A percentile compares a stretch with the other conserved stretches of the same genome.
Conservation (phyloP, 2,329 filamentous ascomycete genomes). For the Alternaria sp. region DNA sequence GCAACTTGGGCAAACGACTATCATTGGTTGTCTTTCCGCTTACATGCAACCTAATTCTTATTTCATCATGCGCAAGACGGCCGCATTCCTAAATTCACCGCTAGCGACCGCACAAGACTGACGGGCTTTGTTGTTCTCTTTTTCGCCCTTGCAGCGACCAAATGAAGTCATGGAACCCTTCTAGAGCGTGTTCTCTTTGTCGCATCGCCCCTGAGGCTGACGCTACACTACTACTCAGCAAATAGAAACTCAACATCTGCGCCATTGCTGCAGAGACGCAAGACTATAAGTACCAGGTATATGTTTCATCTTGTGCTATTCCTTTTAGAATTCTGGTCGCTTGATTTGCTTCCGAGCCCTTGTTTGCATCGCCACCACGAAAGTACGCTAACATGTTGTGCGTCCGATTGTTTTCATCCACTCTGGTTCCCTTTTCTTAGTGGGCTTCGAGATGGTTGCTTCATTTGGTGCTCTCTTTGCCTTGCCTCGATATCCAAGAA, state of each 20-base stretch:
- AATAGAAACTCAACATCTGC: constrained; percentile 16
- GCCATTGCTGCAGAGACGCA: constrained; percentile 18
- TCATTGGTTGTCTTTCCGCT: constrained; percentile 1
- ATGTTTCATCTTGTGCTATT: constrained; percentile 14
- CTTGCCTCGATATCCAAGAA: not conserved
- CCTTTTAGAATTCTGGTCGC: constrained; percentile 12
- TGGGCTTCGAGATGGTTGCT: constrained; percentile 3
- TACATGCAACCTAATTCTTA: not conserved
- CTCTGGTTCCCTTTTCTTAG: constrained; percentile 11
- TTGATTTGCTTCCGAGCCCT: constrained; percentile 7
- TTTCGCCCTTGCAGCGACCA: constrained; percentile 6
- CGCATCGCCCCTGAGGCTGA: constrained; percentile 9
- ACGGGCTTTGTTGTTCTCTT: constrained; percentile 16
- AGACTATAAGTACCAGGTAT: constrained; percentile 6
- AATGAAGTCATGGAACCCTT: constrained; percentile 4
- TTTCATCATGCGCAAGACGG: not conserved
- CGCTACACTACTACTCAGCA: constrained; percentile 5
- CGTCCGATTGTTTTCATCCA: constrained; percentile 2
- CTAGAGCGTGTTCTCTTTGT: constrained; percentile 14
- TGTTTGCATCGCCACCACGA: constrained; percentile 18
- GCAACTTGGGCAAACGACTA: not conserved
- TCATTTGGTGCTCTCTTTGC: not conserved
- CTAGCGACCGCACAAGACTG: constrained; percentile 5
- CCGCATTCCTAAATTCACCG: not conserved
- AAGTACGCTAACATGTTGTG: constrained; percentile 1